Evolutionary conservation across 2,329 filamentous ascomycete species (phyloP), one percentile per base, ranked within the genome.

Genomic region (Paracoccidioides lutzii): DNA sequence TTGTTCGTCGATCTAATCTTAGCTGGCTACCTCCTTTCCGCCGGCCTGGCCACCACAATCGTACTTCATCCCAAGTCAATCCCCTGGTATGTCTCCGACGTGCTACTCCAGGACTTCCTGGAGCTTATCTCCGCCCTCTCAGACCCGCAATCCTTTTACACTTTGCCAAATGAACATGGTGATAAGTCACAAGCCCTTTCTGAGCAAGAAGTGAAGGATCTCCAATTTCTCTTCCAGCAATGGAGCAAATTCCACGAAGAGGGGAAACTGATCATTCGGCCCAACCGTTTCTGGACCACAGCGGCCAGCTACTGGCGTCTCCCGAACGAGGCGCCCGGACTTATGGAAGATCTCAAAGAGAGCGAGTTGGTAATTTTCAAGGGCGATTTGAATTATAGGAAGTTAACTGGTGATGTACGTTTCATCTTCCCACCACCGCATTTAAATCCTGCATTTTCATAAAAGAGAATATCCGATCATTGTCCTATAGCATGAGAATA

Each of bases 41-140:
- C 89, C 0, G 88, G 86, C 0, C 81, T 98, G 5, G 93, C 93
- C 0, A 96, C 90, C 0, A 82, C 83, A 30, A 79, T 98, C 12
- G 83, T 97, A 22, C 79, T 98, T 8, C 90, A 95, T 66, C 90
- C 93, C 53, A 98, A 98, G 74, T 85, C 83, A 28, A 90, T 98
- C 57, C 93, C 93, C 0, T 98, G 93, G 93, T 98, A 97, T 67
- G 93, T 98, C 50, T 96, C 90, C 0, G 93, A 98, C 65, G 93
- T 97, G 3, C 73, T 95, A 9, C 90, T 91, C 0, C 78, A 76
- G 43, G 93, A 98, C 72, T 96, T 97, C 64, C 78, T 77, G 1
- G 83, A 85, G n/a, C 79, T 97, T 2, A 81, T 98, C 53, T 83
- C 81, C 59, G 88, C 86, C 4, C 79, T 98, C n/a, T 81, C 84